Conservation (phyloP, 805 yeast genomes). For the Spathaspora passalidarum region DNA sequence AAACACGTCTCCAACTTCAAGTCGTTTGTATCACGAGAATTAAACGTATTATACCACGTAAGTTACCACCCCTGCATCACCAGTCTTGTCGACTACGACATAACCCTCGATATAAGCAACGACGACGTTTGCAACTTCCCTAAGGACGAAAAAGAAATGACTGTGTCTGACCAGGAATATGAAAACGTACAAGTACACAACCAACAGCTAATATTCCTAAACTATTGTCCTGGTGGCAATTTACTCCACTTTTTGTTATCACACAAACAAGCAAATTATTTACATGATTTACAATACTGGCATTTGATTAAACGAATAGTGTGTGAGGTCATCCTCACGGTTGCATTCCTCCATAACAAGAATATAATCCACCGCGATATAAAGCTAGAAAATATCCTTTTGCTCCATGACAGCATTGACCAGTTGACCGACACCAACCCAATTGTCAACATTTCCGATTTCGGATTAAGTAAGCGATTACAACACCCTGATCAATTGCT, state of each 20-base stretch:
- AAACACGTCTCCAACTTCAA: slow-evolving; percentile 27
- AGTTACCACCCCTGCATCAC: slow-evolving; percentile 71
- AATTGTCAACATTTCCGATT: slow-evolving; percentile 69
- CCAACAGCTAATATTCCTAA: slow-evolving; percentile 55
- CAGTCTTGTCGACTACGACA: slow-evolving; percentile 50
- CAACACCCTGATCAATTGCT: slow-evolving; percentile 60
- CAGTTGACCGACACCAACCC: slow-evolving; percentile 10
- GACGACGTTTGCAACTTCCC: slow-evolving; percentile 3
- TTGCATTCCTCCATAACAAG: slow-evolving; percentile 65
- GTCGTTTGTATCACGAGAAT: slow-evolving; percentile 54
- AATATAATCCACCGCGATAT: slow-evolving; percentile 86
- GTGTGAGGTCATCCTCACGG: slow-evolving; percentile 67
- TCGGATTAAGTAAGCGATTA: slow-evolving; percentile 79
- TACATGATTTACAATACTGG: slow-evolving; percentile 40
- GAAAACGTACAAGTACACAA: slow-evolving; percentile 15
- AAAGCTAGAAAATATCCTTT: slow-evolving; percentile 80
- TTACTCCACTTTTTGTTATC: slow-evolving; percentile 54
- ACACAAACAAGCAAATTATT: slow-evolving; percentile 30
- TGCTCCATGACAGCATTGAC: slow-evolving; percentile 31
- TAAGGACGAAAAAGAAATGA: slow-evolving; percentile 9
- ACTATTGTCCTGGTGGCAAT: slow-evolving; percentile 84
- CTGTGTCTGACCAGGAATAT: neutral
- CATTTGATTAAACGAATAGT: slow-evolving; percentile 58
- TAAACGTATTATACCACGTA: slow-evolving; percentile 53
- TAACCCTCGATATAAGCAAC: slow-evolving; percentile 23